These are phyloP conservation scores for Neurospora discreta DNA, from an alignment of 495 filamentous ascomycete species.

Conservation along the genomic window DNA sequence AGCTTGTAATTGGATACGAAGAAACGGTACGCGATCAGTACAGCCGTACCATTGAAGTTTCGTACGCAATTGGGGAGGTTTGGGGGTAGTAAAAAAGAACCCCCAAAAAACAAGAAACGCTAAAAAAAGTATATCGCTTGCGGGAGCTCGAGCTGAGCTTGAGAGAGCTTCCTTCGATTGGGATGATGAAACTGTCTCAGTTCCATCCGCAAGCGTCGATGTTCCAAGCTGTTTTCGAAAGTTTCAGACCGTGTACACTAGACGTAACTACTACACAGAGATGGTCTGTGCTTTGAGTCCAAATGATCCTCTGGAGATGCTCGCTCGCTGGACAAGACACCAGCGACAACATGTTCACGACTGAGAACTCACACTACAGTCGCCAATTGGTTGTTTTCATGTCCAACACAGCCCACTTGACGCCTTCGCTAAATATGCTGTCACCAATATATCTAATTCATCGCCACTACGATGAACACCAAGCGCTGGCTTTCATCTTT, in stretches of 20 bases:
- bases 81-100: background rate
- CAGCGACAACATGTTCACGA: background rate
- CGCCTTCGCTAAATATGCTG: background rate
- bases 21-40: no score
- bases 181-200: background rate
- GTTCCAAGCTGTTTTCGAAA: background rate
- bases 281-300: background rate
- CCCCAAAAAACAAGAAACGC: background rate
- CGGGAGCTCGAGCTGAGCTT: background rate
- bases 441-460: background rate
- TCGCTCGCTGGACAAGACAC: background rate
- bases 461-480: background rate
- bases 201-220: background rate
- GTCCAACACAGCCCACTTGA: background rate
- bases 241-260: no score
- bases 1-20: background rate
- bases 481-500: background rate
- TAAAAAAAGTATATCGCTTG: background rate
- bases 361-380: no score
- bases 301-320: background rate
- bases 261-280: background rate
- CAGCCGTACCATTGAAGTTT: background rate
- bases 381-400: no score
- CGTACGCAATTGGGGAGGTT: background rate
- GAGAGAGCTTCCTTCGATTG: background rate